Percentiles rank a stretch among this genome's conserved stretches.
Conservation (phyloP, 257 asterid species). For the Euphrasia confusa region DNA sequence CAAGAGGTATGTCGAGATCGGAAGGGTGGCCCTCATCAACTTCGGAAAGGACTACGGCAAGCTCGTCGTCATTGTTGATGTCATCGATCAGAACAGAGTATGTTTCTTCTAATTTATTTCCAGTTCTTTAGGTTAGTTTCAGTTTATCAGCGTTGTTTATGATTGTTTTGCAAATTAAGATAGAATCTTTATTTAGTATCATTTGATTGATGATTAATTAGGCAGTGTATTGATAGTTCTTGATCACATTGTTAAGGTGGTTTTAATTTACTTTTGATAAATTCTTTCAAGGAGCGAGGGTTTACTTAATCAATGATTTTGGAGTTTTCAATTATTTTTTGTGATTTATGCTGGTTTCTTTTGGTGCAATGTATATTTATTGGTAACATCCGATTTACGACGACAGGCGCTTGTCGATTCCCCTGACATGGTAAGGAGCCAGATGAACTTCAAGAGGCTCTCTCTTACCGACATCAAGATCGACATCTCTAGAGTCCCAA, state of each 20-base stretch:
- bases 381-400: background rate
- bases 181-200: background rate
- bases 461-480: slow-evolving; percentile 53
- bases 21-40: slow-evolving; percentile 73
- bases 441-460: slow-evolving; percentile 62
- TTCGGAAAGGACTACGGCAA: slow-evolving; percentile 66
- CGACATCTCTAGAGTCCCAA: slow-evolving; percentile 50
- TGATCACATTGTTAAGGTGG: background rate
- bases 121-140: too few species aligned
- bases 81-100: slow-evolving; percentile 59
- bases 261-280: background rate
- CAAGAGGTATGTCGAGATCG: slow-evolving; percentile 84
- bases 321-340: background rate
- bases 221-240: too few species aligned
- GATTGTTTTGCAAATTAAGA: background rate
- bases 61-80: slow-evolving; percentile 72
- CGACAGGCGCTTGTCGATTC: slow-evolving; percentile 54
- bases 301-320: background rate
- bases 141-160: too few species aligned
- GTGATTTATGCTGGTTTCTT: background rate
- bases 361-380: background rate
- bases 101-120: background rate
- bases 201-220: background rate
- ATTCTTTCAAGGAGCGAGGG: background rate
- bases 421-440: slow-evolving; percentile 53